phyloP scores from a whole-genome alignment of 352 stramenopile species.

The Peronospora farinosa region DNA sequence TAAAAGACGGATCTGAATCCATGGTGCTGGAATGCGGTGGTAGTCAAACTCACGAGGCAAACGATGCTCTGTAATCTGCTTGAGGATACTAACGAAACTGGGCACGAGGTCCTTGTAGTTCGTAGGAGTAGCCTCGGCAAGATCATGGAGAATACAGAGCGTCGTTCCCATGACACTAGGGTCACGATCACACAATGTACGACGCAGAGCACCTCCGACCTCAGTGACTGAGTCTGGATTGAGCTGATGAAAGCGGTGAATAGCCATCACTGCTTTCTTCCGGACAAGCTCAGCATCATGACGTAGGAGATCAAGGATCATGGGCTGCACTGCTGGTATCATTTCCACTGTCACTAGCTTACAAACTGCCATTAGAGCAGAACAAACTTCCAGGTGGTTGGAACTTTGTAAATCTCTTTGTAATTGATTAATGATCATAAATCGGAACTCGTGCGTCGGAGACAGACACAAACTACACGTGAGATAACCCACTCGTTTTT shows the following conservation, averaged over 20 bases:
- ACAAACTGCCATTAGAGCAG: slow-evolving; percentile 92
- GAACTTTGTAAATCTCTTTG: slow-evolving; percentile 90
- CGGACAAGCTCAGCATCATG: slow-evolving; percentile 96
- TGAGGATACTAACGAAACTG: slow-evolving; percentile 98
- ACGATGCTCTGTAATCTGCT: slow-evolving; percentile 99
- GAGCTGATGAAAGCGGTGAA: slow-evolving; percentile 99
- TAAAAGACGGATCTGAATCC: slow-evolving; percentile 98
- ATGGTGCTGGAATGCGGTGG: slow-evolving; percentile 98
- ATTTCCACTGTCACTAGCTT: slow-evolving; percentile 98
- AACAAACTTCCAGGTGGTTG: slow-evolving; percentile 92
- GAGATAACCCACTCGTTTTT: slow-evolving; percentile 98
- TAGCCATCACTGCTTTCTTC: slow-evolving; percentile 98
- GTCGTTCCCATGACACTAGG: slow-evolving; percentile 97
- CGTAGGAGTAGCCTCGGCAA: slow-evolving; percentile 84
- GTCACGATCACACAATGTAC: slow-evolving; percentile 97
- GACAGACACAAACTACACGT: slow-evolving; percentile 92
- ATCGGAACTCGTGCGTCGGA: slow-evolving; percentile 98
- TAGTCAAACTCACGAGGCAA: slow-evolving; percentile 99
- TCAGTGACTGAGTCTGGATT: slow-evolving; percentile 89
- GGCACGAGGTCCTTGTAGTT: slow-evolving; percentile 99
- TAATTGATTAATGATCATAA: slow-evolving; percentile 99
- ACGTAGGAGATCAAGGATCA: slow-evolving; percentile 93
- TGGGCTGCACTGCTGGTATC: slow-evolving; percentile 93
- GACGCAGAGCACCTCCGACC: slow-evolving; percentile 88
- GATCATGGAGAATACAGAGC: slow-evolving; percentile 90